These are phyloP conservation scores for Monosporascus cannonballus DNA, from an alignment of 2,329 filamentous ascomycete species.

Conservation along the genomic window DNA sequence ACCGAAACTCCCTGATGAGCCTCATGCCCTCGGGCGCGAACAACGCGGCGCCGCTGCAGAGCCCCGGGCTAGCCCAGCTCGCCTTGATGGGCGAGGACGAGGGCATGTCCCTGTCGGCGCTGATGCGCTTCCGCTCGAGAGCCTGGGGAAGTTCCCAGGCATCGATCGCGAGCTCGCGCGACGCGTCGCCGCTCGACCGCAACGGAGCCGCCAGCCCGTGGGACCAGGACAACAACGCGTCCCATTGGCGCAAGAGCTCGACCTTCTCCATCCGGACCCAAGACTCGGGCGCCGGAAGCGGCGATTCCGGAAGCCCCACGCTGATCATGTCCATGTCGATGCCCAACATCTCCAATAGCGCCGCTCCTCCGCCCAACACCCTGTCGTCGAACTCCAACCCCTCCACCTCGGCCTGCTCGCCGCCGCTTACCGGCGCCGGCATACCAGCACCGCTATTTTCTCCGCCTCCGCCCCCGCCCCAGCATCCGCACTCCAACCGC, in stretches of 20 bases:
- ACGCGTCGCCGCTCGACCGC: slow-evolving; percentile 28
- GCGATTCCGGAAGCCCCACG: slow-evolving; percentile 44
- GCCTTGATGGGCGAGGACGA: slow-evolving; percentile 61
- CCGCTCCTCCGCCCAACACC: slow-evolving; percentile 10
- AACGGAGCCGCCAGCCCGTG: slow-evolving; percentile 42
- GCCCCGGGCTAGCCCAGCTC: slow-evolving; percentile 72
- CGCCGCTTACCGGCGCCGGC: background rate
- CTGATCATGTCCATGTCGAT: slow-evolving; percentile 38
- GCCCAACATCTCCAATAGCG: slow-evolving; percentile 18
- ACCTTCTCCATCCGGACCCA: slow-evolving; percentile 42
- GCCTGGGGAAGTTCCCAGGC: slow-evolving; percentile 79
- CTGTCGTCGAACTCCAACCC: slow-evolving; percentile 15
- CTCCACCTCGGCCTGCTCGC: slow-evolving; percentile 1
- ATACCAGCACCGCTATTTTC: slow-evolving; percentile 17
- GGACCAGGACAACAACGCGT: slow-evolving; percentile 21
- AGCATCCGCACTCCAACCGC: slow-evolving; percentile 16
- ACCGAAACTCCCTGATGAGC: slow-evolving; percentile 84
- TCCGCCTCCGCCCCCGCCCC: slow-evolving; percentile 14
- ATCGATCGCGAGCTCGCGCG: slow-evolving; percentile 57
- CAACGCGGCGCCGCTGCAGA: slow-evolving; percentile 47
- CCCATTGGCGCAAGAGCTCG: slow-evolving; percentile 43
- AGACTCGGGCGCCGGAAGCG: slow-evolving; percentile 39
- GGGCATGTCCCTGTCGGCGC: slow-evolving; percentile 66
- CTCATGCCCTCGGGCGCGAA: slow-evolving; percentile 50
- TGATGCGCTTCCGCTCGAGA: slow-evolving; percentile 66